These are phyloP conservation scores for Albugo laibachii DNA, from an alignment of 352 stramenopile species.

Conservation along the genomic window DNA sequence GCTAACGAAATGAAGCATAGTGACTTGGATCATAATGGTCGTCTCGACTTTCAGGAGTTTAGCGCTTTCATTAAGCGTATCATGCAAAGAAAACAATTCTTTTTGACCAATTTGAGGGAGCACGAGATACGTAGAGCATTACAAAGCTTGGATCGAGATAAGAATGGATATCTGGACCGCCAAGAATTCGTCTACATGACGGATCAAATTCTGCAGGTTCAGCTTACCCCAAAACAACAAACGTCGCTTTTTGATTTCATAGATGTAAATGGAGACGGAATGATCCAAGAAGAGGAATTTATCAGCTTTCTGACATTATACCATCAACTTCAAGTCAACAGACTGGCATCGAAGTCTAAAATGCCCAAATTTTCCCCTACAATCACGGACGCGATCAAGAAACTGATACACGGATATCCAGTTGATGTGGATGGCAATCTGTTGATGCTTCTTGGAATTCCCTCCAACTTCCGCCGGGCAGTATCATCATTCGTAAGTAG, in stretches of 20 bases:
- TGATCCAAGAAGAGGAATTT: slow-evolving; percentile 48
- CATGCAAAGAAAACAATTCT: slow-evolving; percentile 28
- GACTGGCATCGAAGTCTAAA: slow-evolving; percentile 13
- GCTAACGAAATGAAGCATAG: slow-evolving; percentile 29
- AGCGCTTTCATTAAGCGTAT: slow-evolving; percentile 41
- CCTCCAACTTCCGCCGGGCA: slow-evolving; percentile 49
- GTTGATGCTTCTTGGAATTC: slow-evolving; percentile 59
- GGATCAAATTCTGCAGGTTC: slow-evolving; percentile 51
- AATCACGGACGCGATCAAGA: slow-evolving; percentile 54
- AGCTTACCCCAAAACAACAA: slow-evolving; percentile 52
- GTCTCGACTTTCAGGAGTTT: slow-evolving; percentile 62
- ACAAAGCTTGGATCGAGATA: slow-evolving; percentile 36
- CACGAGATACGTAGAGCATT: slow-evolving; percentile 62
- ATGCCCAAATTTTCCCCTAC: not conserved
- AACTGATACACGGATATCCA: slow-evolving; percentile 36
- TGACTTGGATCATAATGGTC: slow-evolving; percentile 41
- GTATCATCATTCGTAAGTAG: slow-evolving; percentile 34
- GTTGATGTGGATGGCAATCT: slow-evolving; percentile 48
- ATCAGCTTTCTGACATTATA: slow-evolving; percentile 32
- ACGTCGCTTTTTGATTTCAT: slow-evolving; percentile 48
- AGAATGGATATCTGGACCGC: slow-evolving; percentile 41
- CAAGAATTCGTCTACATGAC: slow-evolving; percentile 61
- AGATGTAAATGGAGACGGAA: slow-evolving; percentile 33
- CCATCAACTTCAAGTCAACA: not conserved
- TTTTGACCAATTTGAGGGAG: slow-evolving; percentile 32